A percentile compares a stretch with the other conserved stretches of the same genome.
Evolutionary conservation across 2,329 filamentous ascomycete species (phyloP).

Genomic region (Penicillium capsulatum): DNA sequence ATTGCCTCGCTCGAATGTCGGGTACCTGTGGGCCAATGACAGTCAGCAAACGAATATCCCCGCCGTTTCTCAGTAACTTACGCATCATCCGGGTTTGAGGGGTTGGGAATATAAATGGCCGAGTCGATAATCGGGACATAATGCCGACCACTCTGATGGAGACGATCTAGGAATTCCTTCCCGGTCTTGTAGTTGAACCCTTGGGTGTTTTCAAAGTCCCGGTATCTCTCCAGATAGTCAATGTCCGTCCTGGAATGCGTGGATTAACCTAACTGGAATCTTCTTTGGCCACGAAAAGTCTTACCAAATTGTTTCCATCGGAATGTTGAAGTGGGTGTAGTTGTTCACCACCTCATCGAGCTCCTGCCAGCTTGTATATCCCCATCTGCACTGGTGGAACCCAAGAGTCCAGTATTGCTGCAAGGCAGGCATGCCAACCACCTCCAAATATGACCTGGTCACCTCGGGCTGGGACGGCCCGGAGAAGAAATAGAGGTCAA

Average conservation of each 20-base stretch:
- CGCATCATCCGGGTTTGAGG: slow-evolving; percentile 61
- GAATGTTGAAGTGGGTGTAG: slow-evolving; percentile 54
- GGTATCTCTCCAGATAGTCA: slow-evolving; percentile 58
- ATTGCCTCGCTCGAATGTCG: slow-evolving; percentile 50
- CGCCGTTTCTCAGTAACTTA: too few species aligned
- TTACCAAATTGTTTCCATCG: slow-evolving; percentile 50
- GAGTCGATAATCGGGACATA: slow-evolving; percentile 60
- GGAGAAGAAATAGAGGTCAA: slow-evolving; percentile 76
- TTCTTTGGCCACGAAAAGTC: slow-evolving; percentile 1
- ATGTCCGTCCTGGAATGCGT: slow-evolving; percentile 37
- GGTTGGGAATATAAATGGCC: slow-evolving; percentile 69
- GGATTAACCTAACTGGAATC: too few species aligned
- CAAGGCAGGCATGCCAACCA: slow-evolving; percentile 68
- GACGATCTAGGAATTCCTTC: slow-evolving; percentile 48
- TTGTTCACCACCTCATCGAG: slow-evolving; percentile 56
- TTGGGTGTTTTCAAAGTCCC: slow-evolving; percentile 56
- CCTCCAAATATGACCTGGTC: slow-evolving; percentile 66
- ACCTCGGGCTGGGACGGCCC: slow-evolving; percentile 66
- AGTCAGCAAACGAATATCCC: too few species aligned
- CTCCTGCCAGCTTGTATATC: slow-evolving; percentile 68
- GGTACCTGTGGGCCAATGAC: slow-evolving; percentile 52
- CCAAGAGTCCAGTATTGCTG: slow-evolving; percentile 79
- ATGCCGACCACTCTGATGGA: slow-evolving; percentile 54
- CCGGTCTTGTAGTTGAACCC: slow-evolving; percentile 50
- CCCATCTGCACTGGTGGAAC: slow-evolving; percentile 80